A percentile compares a stretch with the other conserved stretches of the same genome.
Conservation (phyloP, 768 basidiomycete genomes). For the Clitopilus passeckerianus region DNA sequence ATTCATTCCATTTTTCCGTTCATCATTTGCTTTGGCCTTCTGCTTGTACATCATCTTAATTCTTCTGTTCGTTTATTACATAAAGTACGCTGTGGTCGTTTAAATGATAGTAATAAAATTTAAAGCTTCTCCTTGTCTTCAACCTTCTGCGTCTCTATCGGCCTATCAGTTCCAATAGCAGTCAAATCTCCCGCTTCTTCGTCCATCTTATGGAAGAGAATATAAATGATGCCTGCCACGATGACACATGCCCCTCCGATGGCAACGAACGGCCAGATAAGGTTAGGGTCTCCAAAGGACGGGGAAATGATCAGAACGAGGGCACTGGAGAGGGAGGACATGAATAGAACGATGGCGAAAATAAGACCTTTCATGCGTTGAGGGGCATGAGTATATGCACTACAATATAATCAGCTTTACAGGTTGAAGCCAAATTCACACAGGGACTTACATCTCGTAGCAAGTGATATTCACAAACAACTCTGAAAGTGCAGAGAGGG, state of each 20-base stretch:
- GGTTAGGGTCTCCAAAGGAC: conserved; percentile 26
- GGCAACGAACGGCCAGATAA: conserved; percentile 27
- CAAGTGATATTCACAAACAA: conserved; percentile 11
- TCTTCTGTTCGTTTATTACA: neutral
- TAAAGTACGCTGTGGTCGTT: neutral
- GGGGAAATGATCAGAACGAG: conserved; percentile 26
- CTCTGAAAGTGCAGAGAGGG: conserved; percentile 16
- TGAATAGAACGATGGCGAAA: conserved; percentile 29
- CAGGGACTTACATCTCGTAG: conserved; percentile 14
- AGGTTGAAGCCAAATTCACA: neutral
- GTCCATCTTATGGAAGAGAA: conserved; percentile 19
- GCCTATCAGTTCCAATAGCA: conserved; percentile 15
- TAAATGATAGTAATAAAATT: neutral
- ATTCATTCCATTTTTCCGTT: no score
- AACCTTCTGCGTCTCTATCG: conserved; percentile 2
- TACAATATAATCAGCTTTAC: neutral
- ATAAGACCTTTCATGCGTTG: conserved; percentile 38
- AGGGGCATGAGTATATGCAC: conserved; percentile 36
- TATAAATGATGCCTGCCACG: conserved; percentile 15
- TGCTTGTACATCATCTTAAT: no score
- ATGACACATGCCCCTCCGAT: conserved; percentile 17
- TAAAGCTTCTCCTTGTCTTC: conserved; percentile 4
- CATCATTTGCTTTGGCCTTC: no score
- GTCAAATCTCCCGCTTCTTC: conserved; percentile 12
- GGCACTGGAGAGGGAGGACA: conserved; percentile 25